Conservation (phyloP, 352 stramenopile species). For the Phytopythium oedochilum region DNA sequence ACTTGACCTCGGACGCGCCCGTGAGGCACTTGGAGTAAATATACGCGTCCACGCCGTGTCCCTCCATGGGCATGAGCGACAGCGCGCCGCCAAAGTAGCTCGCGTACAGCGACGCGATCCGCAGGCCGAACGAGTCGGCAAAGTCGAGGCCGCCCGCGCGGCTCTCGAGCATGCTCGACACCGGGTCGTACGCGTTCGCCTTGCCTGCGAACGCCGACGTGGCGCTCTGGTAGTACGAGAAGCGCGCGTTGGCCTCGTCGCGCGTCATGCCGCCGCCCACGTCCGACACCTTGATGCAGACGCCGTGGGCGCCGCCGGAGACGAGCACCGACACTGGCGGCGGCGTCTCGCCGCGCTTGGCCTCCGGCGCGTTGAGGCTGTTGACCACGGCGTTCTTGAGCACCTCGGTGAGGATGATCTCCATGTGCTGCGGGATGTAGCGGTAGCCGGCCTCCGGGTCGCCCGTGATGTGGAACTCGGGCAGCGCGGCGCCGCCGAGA, state of each 20-base stretch:
- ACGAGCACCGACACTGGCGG: constrained; percentile 60
- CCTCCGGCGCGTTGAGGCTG: constrained; percentile 34
- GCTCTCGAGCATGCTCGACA: constrained; percentile 63
- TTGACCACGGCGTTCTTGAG: constrained; percentile 82
- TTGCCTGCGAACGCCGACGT: constrained; percentile 7
- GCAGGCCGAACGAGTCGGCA: constrained; percentile 87
- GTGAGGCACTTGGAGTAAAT: constrained; percentile 88
- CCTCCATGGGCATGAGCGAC: constrained; percentile 98
- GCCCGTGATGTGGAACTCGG: constrained; percentile 52
- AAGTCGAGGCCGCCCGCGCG: constrained; percentile 64
- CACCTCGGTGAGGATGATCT: constrained; percentile 76
- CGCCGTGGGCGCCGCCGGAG: constrained; percentile 53
- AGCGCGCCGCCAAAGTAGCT: constrained; percentile 99
- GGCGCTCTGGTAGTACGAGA: constrained; percentile 51
- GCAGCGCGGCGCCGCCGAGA: constrained; percentile 37
- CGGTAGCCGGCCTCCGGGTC: constrained; percentile 57
- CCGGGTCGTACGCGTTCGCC: constrained; percentile 52
- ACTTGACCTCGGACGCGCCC: constrained; percentile 69
- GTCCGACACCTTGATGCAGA: constrained; percentile 84
- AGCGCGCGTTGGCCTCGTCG: constrained; percentile 58
- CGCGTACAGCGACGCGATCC: constrained; percentile 91
- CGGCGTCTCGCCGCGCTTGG: constrained; percentile 13
- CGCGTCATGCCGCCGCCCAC: constrained; percentile 71
- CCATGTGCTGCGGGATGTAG: constrained; percentile 80
- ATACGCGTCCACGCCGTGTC: constrained; percentile 95